Base-by-base conservation (phyloP, 1,284 basidiomycete species). In the Afroboletus lepidellus region DNA sequence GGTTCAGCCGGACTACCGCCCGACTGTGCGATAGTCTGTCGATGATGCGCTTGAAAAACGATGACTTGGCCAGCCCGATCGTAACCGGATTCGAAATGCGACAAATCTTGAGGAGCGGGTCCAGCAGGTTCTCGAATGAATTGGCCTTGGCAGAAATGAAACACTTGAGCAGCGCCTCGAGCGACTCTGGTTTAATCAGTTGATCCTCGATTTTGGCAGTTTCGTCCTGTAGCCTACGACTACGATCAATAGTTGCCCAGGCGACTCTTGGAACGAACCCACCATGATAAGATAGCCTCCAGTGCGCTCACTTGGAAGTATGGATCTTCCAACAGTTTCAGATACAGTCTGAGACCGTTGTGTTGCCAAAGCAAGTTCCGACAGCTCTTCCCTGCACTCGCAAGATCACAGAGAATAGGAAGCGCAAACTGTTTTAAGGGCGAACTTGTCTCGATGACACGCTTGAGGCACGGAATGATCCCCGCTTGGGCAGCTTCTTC, bases 401-500 rank as follows among this genome's bases (percentile, higher is more conserved):
- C 92, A 41, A 98, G 80, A 66, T 98, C 96, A 70, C 96, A 98
- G 8, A 99, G 77, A 58, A 98, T 95, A 0, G 96, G 96, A 44
- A 99, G 76, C 0, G 96, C 96, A 64, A 98, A 98, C 65, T 98
- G 95, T 69, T 94, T 95, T 59, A 98, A 78, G 0, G 93, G 95
- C 16, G 94, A 96, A 55, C 84, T 90, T 12, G 85, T 89, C 63
- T 87, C 81, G 53, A 95, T 92, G 43, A 98, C 87, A 4, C 85
- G 83, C 69, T 94, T 90, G 36, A 99, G 79, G 58, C 92, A 84
- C 1, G 96, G 93, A 25, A 99, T 88, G 55, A 97, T 92, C 13
- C 94, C 96, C 3, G 93, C 93, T 63, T 94, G 88, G 0, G 95
- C 94, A 5, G 96, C 94, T 70, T 98, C 96, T 72, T 98, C 96